These are phyloP conservation scores for Crassisporium funariophilum DNA, from an alignment of 768 basidiomycete species.

Conservation along the genomic window DNA sequence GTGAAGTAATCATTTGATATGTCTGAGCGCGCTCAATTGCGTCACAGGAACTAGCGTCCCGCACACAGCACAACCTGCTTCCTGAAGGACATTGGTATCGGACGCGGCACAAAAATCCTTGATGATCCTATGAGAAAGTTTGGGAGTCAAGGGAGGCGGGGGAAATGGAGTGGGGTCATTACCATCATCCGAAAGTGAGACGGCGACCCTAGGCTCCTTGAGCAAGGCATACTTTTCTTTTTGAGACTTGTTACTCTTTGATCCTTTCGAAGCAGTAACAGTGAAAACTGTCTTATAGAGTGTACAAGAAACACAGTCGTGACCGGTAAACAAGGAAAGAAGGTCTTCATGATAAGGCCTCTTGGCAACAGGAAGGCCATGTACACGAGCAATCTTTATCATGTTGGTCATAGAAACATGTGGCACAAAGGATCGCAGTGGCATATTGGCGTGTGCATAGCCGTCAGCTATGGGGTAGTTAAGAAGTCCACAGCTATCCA, in stretches of 20 bases:
- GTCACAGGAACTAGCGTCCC: conserved; percentile 16
- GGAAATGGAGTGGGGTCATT: conserved; percentile 3
- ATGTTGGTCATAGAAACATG: background rate
- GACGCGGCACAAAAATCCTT: background rate
- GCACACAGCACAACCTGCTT: conserved; percentile 35
- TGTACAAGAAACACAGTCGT: background rate
- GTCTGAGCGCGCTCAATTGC: conserved; percentile 19
- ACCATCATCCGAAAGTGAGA: background rate
- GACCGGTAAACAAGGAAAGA: background rate
- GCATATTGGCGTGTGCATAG: background rate
- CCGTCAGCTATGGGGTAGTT: background rate
- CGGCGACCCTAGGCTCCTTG: background rate
- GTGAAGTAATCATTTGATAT: conserved; percentile 6
- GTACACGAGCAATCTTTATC: background rate
- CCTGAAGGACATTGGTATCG: conserved; percentile 12
- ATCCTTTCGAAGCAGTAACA: background rate
- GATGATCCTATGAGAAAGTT: conserved; percentile 3
- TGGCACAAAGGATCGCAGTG: background rate
- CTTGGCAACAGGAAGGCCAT: background rate
- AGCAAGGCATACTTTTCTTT: background rate
- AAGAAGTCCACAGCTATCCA: background rate
- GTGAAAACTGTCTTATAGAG: background rate
- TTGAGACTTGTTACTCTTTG: background rate
- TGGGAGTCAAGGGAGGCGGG: background rate
- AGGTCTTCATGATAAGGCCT: background rate